Percentiles rank a stretch among this genome's conserved stretches.
Conservation (phyloP, 2,329 filamentous ascomycete genomes). For the Fusarium nygamai region DNA sequence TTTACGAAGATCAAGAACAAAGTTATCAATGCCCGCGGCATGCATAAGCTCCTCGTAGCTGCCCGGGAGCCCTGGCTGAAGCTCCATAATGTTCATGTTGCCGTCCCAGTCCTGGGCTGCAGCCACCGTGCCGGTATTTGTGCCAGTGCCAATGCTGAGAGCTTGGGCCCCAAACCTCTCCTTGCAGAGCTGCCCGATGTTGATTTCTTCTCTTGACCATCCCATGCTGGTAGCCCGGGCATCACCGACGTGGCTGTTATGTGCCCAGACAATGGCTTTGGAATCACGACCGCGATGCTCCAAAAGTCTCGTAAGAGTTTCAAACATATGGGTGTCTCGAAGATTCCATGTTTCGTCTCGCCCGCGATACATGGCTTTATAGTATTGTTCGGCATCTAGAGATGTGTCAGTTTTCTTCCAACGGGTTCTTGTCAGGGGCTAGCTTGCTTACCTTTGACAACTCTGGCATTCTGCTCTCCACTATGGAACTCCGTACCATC, state of each 20-base stretch:
- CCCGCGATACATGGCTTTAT: conserved; percentile 25
- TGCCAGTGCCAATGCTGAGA: conserved; percentile 25
- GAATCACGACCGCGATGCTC: conserved; percentile 13
- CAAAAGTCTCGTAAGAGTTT: conserved; percentile 21
- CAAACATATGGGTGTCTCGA: conserved; percentile 24
- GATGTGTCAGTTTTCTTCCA: neutral
- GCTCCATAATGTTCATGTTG: conserved; percentile 23
- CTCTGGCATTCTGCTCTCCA: conserved; percentile 25
- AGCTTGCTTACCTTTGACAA: conserved; percentile 10
- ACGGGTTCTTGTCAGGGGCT: neutral
- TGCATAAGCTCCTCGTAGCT: conserved; percentile 35
- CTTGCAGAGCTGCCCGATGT: conserved; percentile 25
- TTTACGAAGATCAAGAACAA: conserved; percentile 20
- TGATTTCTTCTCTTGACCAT: conserved; percentile 25
- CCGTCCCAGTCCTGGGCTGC: conserved; percentile 25
- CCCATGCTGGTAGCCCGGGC: conserved; percentile 30
- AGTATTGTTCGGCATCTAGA: conserved; percentile 28
- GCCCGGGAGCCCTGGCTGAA: conserved; percentile 6
- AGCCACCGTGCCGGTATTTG: conserved; percentile 23
- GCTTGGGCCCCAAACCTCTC: conserved; percentile 1
- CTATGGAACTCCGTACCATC: conserved; percentile 22
- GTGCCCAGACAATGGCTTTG: conserved; percentile 30
- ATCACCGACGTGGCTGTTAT: conserved; percentile 29
- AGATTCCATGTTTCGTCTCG: conserved; percentile 30
- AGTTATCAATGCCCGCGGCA: conserved; percentile 9